Evolutionary conservation across 306 rosid genomes (phyloP), one percentile per base, ranked within the genome.

Genomic region (Dicorynia guianensis): DNA sequence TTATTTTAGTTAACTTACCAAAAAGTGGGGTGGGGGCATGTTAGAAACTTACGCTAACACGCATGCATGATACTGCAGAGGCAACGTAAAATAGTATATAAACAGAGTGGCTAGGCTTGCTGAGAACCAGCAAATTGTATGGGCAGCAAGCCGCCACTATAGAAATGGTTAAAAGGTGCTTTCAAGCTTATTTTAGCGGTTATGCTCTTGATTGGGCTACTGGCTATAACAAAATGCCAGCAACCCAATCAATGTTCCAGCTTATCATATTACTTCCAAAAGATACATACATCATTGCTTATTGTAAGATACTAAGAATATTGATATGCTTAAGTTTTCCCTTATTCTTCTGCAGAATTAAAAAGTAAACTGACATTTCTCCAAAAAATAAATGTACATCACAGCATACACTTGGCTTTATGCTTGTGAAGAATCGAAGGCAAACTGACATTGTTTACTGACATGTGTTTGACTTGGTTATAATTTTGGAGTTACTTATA

Each of bases 71-170:
- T 47, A 53, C 80, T 18, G 33, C n/a, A 19, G 36, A 4, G 54
- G 53, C 15, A 34, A 71, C 46, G 47, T 10, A 52, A 71, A 72
- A 52, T 48, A 64, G 47, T 55, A 40, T 34, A 61, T 30, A 76
- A 76, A 63, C 6, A 59, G 18, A 40, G 12, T 50, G 33, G 49
- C 67, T 25, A 25, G 33, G 69, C 14, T 7, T 30, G 55, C 58
- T 59, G 54, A 71, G 75, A 36, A 10, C 9, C 10, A 34, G 44
- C 12, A 57, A 71, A 36, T 34, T 9, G 61, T 62, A 11, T 13
- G 54, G 8, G 44, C 55, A 35, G 54, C 58, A 54, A 78, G 30
- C 34, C 19, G 20, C 7, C 10, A 13, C 67, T 7, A 34, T 38
- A 43, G 38, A 55, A 67, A 11, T 39, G 43, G 12, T 15, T 75